phyloP scores from a whole-genome alignment of 2,329 filamentous ascomycete genomes.

The Neofusicoccum kwambonambiense region DNA sequence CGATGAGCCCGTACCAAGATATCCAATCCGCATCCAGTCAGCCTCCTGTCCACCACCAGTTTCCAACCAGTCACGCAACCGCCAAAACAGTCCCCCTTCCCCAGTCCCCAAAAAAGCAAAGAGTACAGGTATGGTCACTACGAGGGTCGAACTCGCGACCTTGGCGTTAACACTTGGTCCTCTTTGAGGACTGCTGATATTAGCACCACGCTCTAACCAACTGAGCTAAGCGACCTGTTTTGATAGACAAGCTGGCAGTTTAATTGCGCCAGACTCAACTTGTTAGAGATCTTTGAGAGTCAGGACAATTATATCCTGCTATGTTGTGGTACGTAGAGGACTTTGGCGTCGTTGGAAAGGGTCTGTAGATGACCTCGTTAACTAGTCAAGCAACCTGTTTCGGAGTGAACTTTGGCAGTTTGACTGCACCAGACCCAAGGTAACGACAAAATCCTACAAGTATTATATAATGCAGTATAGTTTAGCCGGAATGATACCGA shows the following conservation, averaged over 20 bases:
- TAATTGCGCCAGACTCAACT: too few species aligned
- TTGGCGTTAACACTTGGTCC: not conserved
- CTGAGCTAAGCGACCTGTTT: conserved; percentile 18
- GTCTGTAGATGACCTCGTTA: too few species aligned
- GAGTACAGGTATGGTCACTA: not conserved
- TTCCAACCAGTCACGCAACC: not conserved
- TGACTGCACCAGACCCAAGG: too few species aligned
- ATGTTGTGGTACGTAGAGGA: too few species aligned
- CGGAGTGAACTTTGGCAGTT: too few species aligned
- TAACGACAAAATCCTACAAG: too few species aligned
- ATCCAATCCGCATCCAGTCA: not conserved
- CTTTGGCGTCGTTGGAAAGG: too few species aligned
- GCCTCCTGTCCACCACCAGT: not conserved
- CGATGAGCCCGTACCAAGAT: too few species aligned
- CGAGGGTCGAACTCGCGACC: conserved; percentile 17
- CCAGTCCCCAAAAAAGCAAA: not conserved
- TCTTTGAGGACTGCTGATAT: not conserved
- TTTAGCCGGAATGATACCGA: too few species aligned
- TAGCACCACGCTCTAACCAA: conserved; percentile 19
- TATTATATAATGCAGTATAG: too few species aligned
- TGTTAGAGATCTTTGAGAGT: fast-evolving
- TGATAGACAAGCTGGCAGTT: not conserved
- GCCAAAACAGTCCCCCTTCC: not conserved
- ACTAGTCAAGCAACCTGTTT: too few species aligned
- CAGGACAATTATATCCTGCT: fast-evolving